Conservation (phyloP, 2,329 filamentous ascomycete genomes). For the Amauroascus verrucosus region DNA sequence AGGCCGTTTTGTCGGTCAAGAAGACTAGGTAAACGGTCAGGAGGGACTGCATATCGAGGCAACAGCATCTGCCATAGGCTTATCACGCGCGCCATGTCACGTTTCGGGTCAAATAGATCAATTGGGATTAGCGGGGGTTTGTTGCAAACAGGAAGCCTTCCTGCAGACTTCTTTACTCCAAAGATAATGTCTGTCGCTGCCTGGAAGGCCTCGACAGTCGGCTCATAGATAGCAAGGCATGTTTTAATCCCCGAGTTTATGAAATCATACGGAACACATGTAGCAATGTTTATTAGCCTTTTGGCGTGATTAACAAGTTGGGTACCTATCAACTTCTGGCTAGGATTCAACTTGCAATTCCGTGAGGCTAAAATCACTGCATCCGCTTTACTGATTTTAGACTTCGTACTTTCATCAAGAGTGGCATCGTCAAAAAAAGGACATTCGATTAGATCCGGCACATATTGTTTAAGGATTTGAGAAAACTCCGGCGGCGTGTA, state of each 20-base stretch:
- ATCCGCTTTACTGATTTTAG: constrained; percentile 28
- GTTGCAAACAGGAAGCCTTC: constrained; percentile 29
- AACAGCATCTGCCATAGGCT: constrained; percentile 14
- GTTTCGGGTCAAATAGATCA: constrained; percentile 5
- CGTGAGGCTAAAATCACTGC: constrained; percentile 33
- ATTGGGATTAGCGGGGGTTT: constrained; percentile 15
- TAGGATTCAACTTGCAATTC: constrained; percentile 32
- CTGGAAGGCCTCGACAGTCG: constrained; percentile 35
- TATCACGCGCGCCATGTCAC: constrained; percentile 7
- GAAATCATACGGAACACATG: constrained; percentile 39
- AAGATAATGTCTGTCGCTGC: constrained; percentile 35
- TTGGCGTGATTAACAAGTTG: constrained; percentile 24
- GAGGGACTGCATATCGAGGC: constrained; percentile 13
- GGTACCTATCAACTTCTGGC: constrained; percentile 29
- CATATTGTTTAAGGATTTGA: constrained; percentile 24
- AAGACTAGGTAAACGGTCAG: constrained; percentile 7
- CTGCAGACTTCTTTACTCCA: constrained; percentile 23
- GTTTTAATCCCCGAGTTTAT: constrained; percentile 30
- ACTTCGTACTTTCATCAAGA: constrained; percentile 26
- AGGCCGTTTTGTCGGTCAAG: constrained; percentile 12
- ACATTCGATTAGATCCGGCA: constrained; percentile 24
- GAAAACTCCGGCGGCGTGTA: constrained; percentile 28
- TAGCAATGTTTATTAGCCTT: constrained; percentile 32
- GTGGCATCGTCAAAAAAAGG: constrained; percentile 24
- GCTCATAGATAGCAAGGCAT: constrained; percentile 38